Conservation (phyloP, 257 asterid species). For the Penstemon newberryi region DNA sequence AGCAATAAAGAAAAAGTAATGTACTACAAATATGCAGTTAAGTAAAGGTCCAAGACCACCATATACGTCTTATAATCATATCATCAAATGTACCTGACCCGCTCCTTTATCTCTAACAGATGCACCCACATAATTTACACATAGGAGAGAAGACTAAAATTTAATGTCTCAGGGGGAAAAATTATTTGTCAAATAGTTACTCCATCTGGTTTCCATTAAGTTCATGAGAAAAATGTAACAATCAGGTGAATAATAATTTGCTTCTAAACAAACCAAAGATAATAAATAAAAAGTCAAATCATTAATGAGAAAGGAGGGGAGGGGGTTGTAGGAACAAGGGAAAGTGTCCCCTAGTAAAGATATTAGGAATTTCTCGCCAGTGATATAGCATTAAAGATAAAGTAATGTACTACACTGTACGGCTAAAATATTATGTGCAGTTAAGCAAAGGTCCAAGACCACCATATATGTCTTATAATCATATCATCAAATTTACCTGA, state of each 20-base stretch:
- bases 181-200: background rate
- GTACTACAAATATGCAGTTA: background rate
- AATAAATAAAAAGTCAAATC: slow-evolving; percentile 2
- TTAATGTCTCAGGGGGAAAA: background rate
- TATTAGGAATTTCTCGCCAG: too few species aligned
- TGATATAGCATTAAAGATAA: background rate
- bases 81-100: background rate
- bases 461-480: background rate
- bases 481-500: background rate
- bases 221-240: slow-evolving; percentile 20
- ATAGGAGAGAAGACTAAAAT: slow-evolving; percentile 23
- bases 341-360: background rate
- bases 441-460: slow-evolving; percentile 2
- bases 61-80: background rate
- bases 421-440: background rate
- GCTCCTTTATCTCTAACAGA: slow-evolving; percentile 2
- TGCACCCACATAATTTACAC: slow-evolving; percentile 13
- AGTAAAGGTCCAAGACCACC: background rate
- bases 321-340: too few species aligned
- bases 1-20: background rate
- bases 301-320: background rate
- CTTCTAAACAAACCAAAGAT: slow-evolving; percentile 9
- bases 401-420: background rate
- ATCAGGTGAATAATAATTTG: too few species aligned
- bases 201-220: background rate